Conservation (phyloP, 495 filamentous ascomycete species). For the Penicillium paradoxum region DNA sequence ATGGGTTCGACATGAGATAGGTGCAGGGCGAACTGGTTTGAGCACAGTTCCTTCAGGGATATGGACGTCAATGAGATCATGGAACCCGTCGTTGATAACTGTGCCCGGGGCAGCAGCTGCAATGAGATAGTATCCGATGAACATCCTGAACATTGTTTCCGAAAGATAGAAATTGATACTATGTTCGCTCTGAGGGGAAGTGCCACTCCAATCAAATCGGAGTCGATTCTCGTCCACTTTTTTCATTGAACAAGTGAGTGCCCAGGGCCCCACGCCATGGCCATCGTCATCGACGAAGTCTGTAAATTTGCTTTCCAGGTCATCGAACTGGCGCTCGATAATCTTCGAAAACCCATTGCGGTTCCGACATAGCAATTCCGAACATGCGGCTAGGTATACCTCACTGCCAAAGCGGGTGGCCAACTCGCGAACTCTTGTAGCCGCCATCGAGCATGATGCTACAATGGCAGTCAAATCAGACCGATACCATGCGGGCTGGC, state of each 20-base stretch:
- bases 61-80: constrained; percentile 44
- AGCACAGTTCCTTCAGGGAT: constrained; percentile 43
- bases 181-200: constrained; percentile 43
- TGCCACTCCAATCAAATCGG: constrained; percentile 44
- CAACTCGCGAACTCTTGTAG: constrained; percentile 39
- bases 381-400: constrained; percentile 40
- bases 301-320: constrained; percentile 39
- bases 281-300: constrained; percentile 52
- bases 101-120: constrained; percentile 43
- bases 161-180: constrained; percentile 49
- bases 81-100: constrained; percentile 45
- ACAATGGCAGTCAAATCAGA: constrained; percentile 46
- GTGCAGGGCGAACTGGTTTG: constrained; percentile 46
- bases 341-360: constrained; percentile 40
- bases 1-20: constrained; percentile 46
- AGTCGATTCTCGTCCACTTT: constrained; percentile 34
- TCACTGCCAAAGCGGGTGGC: constrained; percentile 40
- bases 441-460: constrained; percentile 43
- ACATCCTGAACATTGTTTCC: constrained; percentile 51
- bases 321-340: constrained; percentile 41
- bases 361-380: constrained; percentile 41
- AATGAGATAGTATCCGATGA: constrained; percentile 47
- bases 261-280: constrained; percentile 45
- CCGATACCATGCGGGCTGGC: constrained; percentile 47
- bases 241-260: constrained; percentile 44